These are phyloP conservation scores for Geosmithia morbida DNA, from an alignment of 2,329 filamentous ascomycete species.

Conservation along the genomic window DNA sequence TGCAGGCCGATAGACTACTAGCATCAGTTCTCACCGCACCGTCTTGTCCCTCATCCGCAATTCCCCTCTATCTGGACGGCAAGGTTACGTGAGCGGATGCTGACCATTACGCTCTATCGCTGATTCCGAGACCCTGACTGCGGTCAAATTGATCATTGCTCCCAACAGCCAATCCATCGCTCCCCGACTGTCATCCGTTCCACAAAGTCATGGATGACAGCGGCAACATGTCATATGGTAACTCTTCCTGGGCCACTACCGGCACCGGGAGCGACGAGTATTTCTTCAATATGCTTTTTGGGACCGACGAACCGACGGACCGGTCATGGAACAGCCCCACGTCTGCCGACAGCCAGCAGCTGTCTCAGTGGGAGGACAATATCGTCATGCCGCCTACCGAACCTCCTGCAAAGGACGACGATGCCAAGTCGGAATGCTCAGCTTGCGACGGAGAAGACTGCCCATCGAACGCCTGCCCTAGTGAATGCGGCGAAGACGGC, in stretches of 20 bases:
- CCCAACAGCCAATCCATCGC: no score
- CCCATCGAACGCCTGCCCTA: constrained; percentile 9
- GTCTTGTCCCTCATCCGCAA: no score
- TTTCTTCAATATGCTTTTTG: background rate
- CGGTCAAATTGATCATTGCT: background rate
- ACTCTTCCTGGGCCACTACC: background rate
- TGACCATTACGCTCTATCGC: no score
- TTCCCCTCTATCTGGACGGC: no score
- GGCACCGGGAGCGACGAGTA: background rate
- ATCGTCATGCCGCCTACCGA: background rate
- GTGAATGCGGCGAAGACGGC: constrained; percentile 17
- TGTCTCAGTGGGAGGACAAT: background rate
- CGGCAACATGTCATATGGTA: background rate
- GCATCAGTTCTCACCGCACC: no score
- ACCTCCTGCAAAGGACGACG: background rate
- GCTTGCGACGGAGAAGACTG: background rate
- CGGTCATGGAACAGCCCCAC: no score
- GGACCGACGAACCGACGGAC: background rate
- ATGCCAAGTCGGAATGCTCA: background rate
- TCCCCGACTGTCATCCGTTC: background rate
- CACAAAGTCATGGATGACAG: background rate
- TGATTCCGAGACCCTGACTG: background rate
- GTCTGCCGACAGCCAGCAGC: no score
- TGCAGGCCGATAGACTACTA: no score
- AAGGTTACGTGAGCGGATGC: no score